phyloP scores from a whole-genome alignment of 2,329 filamentous ascomycete genomes.

The Trichoderma sp. region DNA sequence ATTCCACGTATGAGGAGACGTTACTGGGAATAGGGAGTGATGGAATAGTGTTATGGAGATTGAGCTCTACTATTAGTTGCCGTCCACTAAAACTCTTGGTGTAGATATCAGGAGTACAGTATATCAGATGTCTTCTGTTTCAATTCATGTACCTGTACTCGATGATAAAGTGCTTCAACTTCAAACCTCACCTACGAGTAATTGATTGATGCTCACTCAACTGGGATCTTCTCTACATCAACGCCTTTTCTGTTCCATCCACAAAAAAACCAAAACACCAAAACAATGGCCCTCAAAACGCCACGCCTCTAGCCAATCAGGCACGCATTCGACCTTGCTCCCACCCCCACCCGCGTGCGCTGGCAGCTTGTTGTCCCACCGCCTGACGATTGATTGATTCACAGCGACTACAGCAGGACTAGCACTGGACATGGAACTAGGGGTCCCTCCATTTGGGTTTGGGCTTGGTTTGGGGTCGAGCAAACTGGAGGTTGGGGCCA shows the following conservation, averaged over 20 bases:
- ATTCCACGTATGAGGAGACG: neutral
- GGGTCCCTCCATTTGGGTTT: conserved; percentile 2
- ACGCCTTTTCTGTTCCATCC: neutral
- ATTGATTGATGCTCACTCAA: neutral
- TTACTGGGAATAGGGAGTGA: neutral
- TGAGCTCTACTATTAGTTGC: neutral
- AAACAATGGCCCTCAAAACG: neutral
- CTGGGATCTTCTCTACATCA: neutral
- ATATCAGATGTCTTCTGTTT: neutral
- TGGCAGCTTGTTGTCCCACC: neutral
- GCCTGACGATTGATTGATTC: neutral
- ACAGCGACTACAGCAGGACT: neutral
- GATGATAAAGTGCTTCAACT: neutral
- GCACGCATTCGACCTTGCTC: neutral
- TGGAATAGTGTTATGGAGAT: neutral
- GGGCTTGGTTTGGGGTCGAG: neutral
- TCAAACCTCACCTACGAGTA: neutral
- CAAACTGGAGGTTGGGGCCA: neutral
- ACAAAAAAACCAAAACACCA: neutral
- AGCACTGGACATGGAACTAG: neutral
- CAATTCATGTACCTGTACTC: neutral
- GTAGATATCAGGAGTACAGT: neutral
- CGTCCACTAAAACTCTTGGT: neutral
- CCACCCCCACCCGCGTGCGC: neutral
- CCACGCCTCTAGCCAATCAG: neutral